These are phyloP conservation scores for Magnusiomyces fungicola DNA, from an alignment of 1,139 yeast genomes.

Conservation along the genomic window DNA sequence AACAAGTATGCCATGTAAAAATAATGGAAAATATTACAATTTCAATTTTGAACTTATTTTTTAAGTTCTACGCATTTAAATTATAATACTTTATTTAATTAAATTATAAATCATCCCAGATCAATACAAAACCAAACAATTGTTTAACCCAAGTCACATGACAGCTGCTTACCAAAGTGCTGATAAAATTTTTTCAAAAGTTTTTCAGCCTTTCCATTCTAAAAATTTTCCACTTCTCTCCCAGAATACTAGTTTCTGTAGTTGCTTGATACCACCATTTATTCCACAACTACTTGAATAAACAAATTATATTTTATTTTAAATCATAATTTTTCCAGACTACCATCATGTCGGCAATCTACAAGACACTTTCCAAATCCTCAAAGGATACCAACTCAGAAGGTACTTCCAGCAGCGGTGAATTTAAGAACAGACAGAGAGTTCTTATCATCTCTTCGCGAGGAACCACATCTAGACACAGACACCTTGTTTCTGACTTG, in stretches of 20 bases:
- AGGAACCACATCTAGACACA: slow-evolving; percentile 82
- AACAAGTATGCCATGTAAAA: too few relatives aligned
- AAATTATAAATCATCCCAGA: too few relatives aligned
- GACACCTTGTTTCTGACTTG: slow-evolving; percentile 84
- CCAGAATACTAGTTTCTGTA: neutral
- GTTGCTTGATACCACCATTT: neutral
- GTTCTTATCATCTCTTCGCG: slow-evolving; percentile 85
- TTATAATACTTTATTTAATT: too few relatives aligned
- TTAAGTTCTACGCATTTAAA: too few relatives aligned
- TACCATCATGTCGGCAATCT: slow-evolving; percentile 49
- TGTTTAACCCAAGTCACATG: too few relatives aligned
- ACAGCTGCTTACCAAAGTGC: too few relatives aligned
- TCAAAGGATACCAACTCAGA: slow-evolving; percentile 21
- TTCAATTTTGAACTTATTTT: too few relatives aligned
- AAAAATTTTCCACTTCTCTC: neutral
- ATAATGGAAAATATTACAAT: too few relatives aligned
- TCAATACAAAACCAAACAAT: too few relatives aligned
- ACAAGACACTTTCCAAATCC: slow-evolving; percentile 60
- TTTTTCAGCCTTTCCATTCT: neutral
- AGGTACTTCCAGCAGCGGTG: slow-evolving; percentile 31
- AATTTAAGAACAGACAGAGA: slow-evolving; percentile 33
- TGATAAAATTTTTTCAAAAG: neutral
- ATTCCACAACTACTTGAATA: neutral
- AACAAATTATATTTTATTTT: neutral
- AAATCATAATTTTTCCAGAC: neutral